Base-by-base conservation (phyloP, 148 eudicot genomes). In the Camellia lanceoleosa region DNA sequence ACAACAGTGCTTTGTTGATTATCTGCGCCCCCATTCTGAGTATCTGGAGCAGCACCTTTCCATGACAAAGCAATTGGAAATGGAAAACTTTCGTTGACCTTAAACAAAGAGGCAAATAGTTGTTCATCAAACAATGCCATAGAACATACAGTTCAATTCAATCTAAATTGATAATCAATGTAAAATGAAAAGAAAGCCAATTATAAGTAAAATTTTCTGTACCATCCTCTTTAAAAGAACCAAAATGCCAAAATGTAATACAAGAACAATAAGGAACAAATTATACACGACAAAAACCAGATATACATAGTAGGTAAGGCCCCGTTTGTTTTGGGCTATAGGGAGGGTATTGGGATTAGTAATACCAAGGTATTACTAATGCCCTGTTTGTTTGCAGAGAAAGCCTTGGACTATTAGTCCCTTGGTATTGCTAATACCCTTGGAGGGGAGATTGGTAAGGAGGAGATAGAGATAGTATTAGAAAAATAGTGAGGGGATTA, bases 21-120 rank as follows among this genome's bases (percentile, higher is more conserved):
- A 44, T 93, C 97, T 20, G 83, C 82, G 23, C 77, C 78, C 75
- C 89, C 97, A 85, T 88, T 89, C 30, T 89, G 91, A 8, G 83
- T 74, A 56, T 89, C 94, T 18, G 83, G 80, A 56, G 89, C 86
- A 78, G 82, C 61, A 47, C 89, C 93, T 84, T 90, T 92, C 98
- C 98, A 95, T 63, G 95, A 92, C 88, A 96, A 78, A 79, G 97
- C 88, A 74, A 96, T 90, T 41, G 97, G 73, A 61, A 93, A 92
- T 1, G 98, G 98, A 46, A 92, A 92, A 83, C 84, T 91, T 82
- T 96, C 99, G 60, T 92, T 89, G 72, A 93, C 99, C 99, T 96
- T 83, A 83, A 68, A 69, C 19, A 47, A 62, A 15, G 56, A 7
- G 65, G 60, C 49, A 47, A 12, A 7, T 13, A 5, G 73, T 10